Evolutionary conservation across 1,139 yeast species (phyloP), one percentile per base, ranked within the genome.

Genomic region (Nakaseomyces glabratus): DNA sequence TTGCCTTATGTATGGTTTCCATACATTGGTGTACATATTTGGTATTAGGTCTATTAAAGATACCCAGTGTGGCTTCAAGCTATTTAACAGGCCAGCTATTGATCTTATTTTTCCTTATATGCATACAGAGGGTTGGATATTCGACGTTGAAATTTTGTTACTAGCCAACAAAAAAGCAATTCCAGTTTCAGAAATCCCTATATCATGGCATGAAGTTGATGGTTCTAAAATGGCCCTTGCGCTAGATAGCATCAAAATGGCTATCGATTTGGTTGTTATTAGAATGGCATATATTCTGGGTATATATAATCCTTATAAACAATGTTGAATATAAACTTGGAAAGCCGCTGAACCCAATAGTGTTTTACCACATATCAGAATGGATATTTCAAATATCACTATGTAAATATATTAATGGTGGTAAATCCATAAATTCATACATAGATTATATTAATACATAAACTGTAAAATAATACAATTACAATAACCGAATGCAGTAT

Each of bases 41-140:
- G 98, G 98, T 6, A 84, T 90, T 33, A 69, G 94, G 45, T 71
- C 76, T 8, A 74, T 93, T 42, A 75, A 79, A 41, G 98, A 90
- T 58, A 90, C 98, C 4, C 98, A 90, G 62, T 90, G 98, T 65
- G 98, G 98, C 5, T 90, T 93, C 65, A 90, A 90, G 59, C 65
- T 90, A 62, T 90, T 88, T 59, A 82, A 90, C 46, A 69, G 74
- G 41, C 63, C 66, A 9, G 80, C 96, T 0, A 71, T 79, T 12
- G 53, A 54, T 12, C 51, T 52, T 37, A 82, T 90, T 28, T 86
- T 86, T 60, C 96, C 97, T 4, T 79, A 72, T 47, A 74, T 93
- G 82, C 97, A 90, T 57, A 88, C 95, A 10, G 98, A 90, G 60
- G 76, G 98, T 38, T 90, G 98, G 98, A 90, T 93, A 26, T 90